Percentiles rank a stretch among this genome's conserved stretches.
phyloP scores from a whole-genome alignment of 208 protist species.

The Trypanosoma scelopori region DNA sequence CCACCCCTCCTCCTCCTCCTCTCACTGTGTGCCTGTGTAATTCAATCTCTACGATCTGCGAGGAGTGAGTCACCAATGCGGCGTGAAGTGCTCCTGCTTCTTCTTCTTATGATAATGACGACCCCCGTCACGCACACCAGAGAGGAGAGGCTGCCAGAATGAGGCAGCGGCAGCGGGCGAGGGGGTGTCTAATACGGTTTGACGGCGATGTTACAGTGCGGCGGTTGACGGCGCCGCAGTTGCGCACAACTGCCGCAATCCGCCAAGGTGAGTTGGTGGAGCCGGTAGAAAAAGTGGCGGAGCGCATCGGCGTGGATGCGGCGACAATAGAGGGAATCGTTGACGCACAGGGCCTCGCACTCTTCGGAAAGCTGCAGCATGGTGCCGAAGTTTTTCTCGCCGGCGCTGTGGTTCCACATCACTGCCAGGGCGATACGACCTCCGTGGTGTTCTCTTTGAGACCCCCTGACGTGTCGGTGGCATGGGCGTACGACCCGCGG shows the following conservation, averaged over 20 bases:
- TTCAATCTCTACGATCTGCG: not conserved
- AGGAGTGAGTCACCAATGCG: not conserved
- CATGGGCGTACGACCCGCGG: slow-evolving; percentile 67
- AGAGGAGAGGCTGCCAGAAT: not conserved
- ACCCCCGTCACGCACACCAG: not conserved
- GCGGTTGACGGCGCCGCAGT: slow-evolving; percentile 41
- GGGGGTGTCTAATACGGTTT: slow-evolving; percentile 15
- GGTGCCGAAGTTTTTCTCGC: slow-evolving; percentile 59
- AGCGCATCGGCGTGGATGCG: slow-evolving; percentile 39
- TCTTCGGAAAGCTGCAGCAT: slow-evolving; percentile 52
- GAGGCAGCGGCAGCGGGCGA: not conserved
- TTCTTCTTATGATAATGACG: not conserved
- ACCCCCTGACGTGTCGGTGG: slow-evolving; percentile 51
- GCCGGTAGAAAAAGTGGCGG: slow-evolving; percentile 37
- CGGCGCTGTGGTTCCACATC: slow-evolving; percentile 25
- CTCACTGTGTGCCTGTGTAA: no score
- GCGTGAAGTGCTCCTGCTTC: not conserved
- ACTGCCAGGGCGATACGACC: not conserved
- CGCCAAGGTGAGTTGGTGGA: slow-evolving; percentile 57
- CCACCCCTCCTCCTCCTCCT: no score
- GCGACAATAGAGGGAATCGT: slow-evolving; percentile 29
- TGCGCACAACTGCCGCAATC: slow-evolving; percentile 52
- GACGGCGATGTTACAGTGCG: slow-evolving; percentile 56
- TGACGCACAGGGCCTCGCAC: slow-evolving; percentile 54
- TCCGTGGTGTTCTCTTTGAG: not conserved